These are phyloP conservation scores for Escallonia herrerae DNA, from an alignment of 129 eudicot species.

Conservation along the genomic window DNA sequence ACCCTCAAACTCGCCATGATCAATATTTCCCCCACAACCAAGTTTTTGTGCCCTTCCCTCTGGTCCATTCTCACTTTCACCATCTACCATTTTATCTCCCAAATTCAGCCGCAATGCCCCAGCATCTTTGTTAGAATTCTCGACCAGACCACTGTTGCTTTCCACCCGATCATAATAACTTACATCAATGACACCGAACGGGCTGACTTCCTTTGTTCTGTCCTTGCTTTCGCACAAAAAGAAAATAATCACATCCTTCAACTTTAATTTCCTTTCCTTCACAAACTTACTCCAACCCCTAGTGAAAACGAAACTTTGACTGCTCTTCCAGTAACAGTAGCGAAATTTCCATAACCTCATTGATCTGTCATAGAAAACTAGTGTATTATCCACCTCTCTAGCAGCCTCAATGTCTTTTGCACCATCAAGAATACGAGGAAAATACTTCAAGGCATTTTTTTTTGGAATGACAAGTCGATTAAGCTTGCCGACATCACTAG, in stretches of 20 bases:
- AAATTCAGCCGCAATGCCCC: too few species aligned
- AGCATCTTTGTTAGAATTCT: too few species aligned
- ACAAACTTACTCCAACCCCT: slow-evolving; percentile 91
- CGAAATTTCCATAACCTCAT: slow-evolving; percentile 58
- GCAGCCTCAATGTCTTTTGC: slow-evolving; percentile 3
- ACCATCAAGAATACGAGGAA: slow-evolving; percentile 25
- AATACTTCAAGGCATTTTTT: slow-evolving; percentile 44
- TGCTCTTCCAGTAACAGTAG: slow-evolving; percentile 36
- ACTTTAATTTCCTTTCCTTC: slow-evolving; percentile 45
- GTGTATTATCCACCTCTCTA: slow-evolving; percentile 27
- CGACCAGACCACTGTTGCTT: too few species aligned
- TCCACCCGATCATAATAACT: slow-evolving; percentile 10
- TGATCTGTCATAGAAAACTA: slow-evolving; percentile 44
- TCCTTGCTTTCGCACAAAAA: slow-evolving; percentile 22
- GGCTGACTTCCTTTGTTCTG: slow-evolving; percentile 8
- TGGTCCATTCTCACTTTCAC: too few species aligned
- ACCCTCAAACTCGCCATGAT: too few species aligned
- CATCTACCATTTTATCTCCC: too few species aligned
- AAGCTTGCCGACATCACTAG: slow-evolving; percentile 75
- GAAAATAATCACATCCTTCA: slow-evolving; percentile 53
- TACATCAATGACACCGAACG: slow-evolving; percentile 40
- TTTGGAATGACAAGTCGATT: slow-evolving; percentile 69
- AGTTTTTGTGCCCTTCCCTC: too few species aligned
- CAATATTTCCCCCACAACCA: too few species aligned
- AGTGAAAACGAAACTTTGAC: slow-evolving; percentile 68